Conservation (phyloP, 2,329 filamentous ascomycete genomes). For the Leptographium galeiforme region DNA sequence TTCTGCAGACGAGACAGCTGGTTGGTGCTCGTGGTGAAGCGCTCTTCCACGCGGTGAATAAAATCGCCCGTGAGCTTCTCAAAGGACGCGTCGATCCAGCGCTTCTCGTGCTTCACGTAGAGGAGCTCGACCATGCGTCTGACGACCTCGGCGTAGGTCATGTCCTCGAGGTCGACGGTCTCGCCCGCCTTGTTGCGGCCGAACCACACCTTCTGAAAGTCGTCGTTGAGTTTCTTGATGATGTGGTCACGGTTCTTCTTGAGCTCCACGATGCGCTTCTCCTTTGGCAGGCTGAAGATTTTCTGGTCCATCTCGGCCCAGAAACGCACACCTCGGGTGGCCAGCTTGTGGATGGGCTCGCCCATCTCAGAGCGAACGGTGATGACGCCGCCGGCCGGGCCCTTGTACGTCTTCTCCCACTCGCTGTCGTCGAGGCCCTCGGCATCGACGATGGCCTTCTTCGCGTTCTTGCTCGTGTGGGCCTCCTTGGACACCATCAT, state of each 20-base stretch:
- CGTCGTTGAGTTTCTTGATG: slow-evolving; percentile 89
- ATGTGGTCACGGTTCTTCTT: slow-evolving; percentile 84
- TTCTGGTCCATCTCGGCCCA: slow-evolving; percentile 99
- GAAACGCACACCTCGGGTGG: slow-evolving; percentile 87
- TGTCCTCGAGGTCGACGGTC: slow-evolving; percentile 80
- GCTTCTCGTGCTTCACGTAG: slow-evolving; percentile 78
- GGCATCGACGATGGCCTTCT: slow-evolving; percentile 80
- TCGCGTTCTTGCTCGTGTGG: slow-evolving; percentile 73
- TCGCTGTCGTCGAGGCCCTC: slow-evolving; percentile 67
- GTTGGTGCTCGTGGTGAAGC: slow-evolving; percentile 63
- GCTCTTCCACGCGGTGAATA: slow-evolving; percentile 91
- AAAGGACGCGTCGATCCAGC: slow-evolving; percentile 84
- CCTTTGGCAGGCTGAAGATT: slow-evolving; percentile 92
- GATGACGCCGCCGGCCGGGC: slow-evolving; percentile 80
- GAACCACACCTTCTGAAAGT: slow-evolving; percentile 97
- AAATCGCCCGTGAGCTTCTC: slow-evolving; percentile 81
- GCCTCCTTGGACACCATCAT: slow-evolving; percentile 94
- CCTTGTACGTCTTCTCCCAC: slow-evolving; percentile 92
- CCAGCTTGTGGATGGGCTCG: slow-evolving; percentile 97
- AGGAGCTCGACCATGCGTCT: slow-evolving; percentile 79
- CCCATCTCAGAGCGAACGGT: slow-evolving; percentile 98
- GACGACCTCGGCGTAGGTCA: slow-evolving; percentile 86
- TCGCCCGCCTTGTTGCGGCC: slow-evolving; percentile 70
- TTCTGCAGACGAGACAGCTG: slow-evolving; percentile 77
- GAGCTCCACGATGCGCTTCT: slow-evolving; percentile 76